These are phyloP conservation scores for Neopestalotiopsis clavispora DNA, from an alignment of 2,329 filamentous ascomycete genomes.

Conservation along the genomic window DNA sequence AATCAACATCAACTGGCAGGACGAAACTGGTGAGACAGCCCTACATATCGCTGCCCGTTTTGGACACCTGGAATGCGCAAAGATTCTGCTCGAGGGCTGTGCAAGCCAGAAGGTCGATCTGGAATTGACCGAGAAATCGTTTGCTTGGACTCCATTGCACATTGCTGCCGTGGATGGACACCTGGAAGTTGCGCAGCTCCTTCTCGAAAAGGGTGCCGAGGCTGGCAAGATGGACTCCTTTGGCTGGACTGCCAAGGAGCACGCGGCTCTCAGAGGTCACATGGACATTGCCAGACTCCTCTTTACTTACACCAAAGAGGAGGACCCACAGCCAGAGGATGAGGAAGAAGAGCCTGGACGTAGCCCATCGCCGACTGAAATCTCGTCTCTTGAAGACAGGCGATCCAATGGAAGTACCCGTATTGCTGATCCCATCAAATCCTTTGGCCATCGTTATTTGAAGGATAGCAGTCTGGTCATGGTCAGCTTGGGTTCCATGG, in stretches of 20 bases:
- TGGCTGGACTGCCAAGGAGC: slow-evolving; percentile 93
- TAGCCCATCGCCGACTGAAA: slow-evolving; percentile 51
- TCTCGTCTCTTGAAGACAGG: slow-evolving; percentile 66
- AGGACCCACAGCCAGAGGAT: slow-evolving; percentile 33
- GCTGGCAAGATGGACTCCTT: slow-evolving; percentile 79
- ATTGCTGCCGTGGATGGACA: slow-evolving; percentile 91
- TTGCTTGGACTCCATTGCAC: slow-evolving; percentile 94
- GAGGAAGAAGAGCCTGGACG: slow-evolving; percentile 33
- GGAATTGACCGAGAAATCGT: slow-evolving; percentile 80
- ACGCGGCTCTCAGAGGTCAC: slow-evolving; percentile 89
- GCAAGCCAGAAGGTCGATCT: slow-evolving; percentile 74
- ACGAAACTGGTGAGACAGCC: slow-evolving; percentile 88
- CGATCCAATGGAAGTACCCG: slow-evolving; percentile 58
- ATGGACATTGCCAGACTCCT: slow-evolving; percentile 78
- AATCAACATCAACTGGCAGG: slow-evolving; percentile 91
- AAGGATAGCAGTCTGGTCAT: slow-evolving; percentile 87
- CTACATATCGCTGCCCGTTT: slow-evolving; percentile 91
- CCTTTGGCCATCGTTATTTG: slow-evolving; percentile 94
- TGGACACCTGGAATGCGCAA: slow-evolving; percentile 81
- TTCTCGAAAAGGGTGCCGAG: slow-evolving; percentile 80
- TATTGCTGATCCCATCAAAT: slow-evolving; percentile 81
- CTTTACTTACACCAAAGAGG: slow-evolving; percentile 51
- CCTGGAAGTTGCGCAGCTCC: slow-evolving; percentile 72
- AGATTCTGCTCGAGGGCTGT: slow-evolving; percentile 74
- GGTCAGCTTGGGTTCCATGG: slow-evolving; percentile 93